Evolutionary conservation across 2,329 filamentous ascomycete species (phyloP).

Genomic region (Claviceps pazoutovae): DNA sequence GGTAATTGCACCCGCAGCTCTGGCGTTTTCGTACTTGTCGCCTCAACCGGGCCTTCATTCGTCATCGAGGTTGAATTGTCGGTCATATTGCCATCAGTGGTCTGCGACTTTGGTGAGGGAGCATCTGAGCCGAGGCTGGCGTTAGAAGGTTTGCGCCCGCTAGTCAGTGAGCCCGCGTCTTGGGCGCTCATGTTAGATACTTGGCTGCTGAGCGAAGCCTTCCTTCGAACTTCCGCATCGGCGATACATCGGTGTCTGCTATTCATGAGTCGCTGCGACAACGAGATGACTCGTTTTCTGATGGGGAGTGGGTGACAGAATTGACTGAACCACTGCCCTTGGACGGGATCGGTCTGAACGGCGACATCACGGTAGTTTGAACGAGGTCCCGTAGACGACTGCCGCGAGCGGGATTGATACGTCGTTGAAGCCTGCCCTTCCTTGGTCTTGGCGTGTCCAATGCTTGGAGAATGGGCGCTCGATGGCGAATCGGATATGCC

Average conservation of each 20-base stretch:
- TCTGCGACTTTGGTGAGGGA: conserved; percentile 12
- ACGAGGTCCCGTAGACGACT: conserved; percentile 23
- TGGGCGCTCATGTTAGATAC: conserved; percentile 20
- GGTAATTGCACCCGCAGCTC: conserved; percentile 43
- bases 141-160: conserved; percentile 15
- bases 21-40: conserved; percentile 25
- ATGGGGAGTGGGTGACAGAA: conserved; percentile 21
- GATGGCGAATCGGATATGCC: conserved; percentile 40
- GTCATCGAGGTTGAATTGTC: conserved; percentile 17
- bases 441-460: conserved; percentile 14
- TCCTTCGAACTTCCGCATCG: conserved; percentile 25
- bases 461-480: conserved; percentile 26
- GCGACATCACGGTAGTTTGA: conserved; percentile 35
- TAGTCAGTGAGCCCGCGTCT: conserved; percentile 25
- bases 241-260: conserved; percentile 29
- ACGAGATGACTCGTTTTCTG: conserved; percentile 35
- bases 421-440: conserved; percentile 16
- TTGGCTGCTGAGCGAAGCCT: conserved; percentile 10
- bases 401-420: conserved; percentile 17
- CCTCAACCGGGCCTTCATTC: not conserved
- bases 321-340: conserved; percentile 38
- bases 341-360: conserved; percentile 41
- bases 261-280: conserved; percentile 39
- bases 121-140: conserved; percentile 11
- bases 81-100: conserved; percentile 13